Evolutionary conservation across 2,329 filamentous ascomycete genomes (phyloP).

Genomic region (Eutypa lata): DNA sequence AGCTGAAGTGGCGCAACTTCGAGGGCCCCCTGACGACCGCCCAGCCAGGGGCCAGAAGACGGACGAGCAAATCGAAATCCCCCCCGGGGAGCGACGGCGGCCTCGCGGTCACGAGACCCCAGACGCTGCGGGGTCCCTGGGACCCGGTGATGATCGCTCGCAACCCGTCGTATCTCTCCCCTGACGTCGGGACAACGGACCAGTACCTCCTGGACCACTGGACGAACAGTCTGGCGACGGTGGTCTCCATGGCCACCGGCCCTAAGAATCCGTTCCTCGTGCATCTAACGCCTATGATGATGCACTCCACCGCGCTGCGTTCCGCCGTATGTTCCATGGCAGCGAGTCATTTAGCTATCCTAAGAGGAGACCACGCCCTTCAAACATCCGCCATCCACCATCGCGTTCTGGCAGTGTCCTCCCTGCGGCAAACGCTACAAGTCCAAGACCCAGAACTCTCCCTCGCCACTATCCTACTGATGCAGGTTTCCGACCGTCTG

Average conservation of each 20-base stretch:
- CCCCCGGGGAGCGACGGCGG: background rate
- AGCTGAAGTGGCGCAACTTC: constrained; percentile 24
- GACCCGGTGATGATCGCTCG: constrained; percentile 1
- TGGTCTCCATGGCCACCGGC: constrained; percentile 26
- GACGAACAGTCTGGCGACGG: constrained; percentile 20
- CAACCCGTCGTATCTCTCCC: constrained; percentile 11
- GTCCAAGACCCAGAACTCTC: constrained; percentile 21
- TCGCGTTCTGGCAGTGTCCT: constrained; percentile 19
- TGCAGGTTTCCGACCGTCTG: constrained; percentile 28
- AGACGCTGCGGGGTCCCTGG: background rate
- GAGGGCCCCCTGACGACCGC: constrained; percentile 5
- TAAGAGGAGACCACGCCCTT: constrained; percentile 14
- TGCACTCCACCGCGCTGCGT: constrained; percentile 22
- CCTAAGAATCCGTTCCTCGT: constrained; percentile 26
- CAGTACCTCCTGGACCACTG: constrained; percentile 28
- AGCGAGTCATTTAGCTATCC: constrained; percentile 25
- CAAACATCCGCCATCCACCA: constrained; percentile 19
- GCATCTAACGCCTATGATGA: constrained; percentile 29
- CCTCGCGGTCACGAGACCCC: background rate
- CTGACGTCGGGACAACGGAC: constrained; percentile 9
- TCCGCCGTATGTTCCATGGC: constrained; percentile 29
- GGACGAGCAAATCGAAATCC: constrained; percentile 3
- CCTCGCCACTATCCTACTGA: constrained; percentile 27
- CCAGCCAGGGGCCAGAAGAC: background rate
- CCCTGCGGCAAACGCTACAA: constrained; percentile 16